Conservation (phyloP, 176 grass and related monocot genomes). For the Musa troglodytarum region DNA sequence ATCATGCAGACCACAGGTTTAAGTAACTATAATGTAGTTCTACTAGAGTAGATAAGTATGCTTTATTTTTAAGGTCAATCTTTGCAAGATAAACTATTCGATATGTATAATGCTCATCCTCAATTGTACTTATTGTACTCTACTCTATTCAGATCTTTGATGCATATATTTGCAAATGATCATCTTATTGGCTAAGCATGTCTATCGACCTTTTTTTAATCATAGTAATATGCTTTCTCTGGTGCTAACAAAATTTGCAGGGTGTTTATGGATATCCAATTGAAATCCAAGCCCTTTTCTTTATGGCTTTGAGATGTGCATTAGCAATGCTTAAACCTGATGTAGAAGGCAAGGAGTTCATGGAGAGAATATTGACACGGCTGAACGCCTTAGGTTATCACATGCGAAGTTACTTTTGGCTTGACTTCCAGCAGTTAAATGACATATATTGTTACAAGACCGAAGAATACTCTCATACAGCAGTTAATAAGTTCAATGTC, state of each 20-base stretch:
- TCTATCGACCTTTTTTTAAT: too few relatives aligned
- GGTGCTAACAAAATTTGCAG: neutral
- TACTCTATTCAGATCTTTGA: too few relatives aligned
- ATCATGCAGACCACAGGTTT: too few relatives aligned
- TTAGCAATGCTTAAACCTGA: conserved; percentile 62
- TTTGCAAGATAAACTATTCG: too few relatives aligned
- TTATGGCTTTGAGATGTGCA: conserved; percentile 44
- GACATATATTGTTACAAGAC: conserved; percentile 80
- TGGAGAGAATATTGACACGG: conserved; percentile 57
- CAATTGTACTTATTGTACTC: too few relatives aligned
- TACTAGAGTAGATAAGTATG: too few relatives aligned
- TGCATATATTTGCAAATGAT: too few relatives aligned
- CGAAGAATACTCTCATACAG: conserved; percentile 98
- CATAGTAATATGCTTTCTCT: neutral
- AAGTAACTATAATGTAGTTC: too few relatives aligned
- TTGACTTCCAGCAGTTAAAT: conserved; percentile 83
- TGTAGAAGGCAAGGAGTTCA: conserved; percentile 57
- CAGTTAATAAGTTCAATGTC: conserved; percentile 98
- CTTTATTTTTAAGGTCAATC: too few relatives aligned
- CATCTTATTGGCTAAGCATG: too few relatives aligned
- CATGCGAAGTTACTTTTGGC: conserved; percentile 88
- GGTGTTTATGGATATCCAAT: conserved; percentile 12
- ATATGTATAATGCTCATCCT: too few relatives aligned
- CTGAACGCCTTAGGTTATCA: conserved; percentile 86
- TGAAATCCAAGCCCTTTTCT: conserved; percentile 16